Percentiles rank a stretch among this genome's conserved stretches.
Evolutionary conservation across 768 basidiomycete genomes (phyloP).

Genomic region (Mycena filopes): DNA sequence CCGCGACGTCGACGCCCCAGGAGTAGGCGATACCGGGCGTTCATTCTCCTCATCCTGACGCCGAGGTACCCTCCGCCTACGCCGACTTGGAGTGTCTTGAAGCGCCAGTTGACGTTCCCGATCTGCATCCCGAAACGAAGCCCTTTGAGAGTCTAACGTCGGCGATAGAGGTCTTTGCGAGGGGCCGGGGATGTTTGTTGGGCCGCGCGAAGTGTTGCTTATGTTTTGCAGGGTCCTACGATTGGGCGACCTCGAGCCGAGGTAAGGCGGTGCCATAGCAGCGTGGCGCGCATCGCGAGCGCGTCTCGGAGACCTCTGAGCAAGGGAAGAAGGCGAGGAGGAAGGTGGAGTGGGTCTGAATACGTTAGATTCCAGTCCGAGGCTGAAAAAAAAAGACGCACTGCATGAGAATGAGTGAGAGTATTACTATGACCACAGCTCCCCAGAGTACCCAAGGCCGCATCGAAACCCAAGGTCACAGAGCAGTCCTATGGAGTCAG

Average conservation of each 20-base stretch:
- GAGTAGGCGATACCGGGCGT: background rate
- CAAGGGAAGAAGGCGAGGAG: background rate
- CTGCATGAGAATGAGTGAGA: background rate
- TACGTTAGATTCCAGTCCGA: background rate
- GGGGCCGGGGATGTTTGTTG: background rate
- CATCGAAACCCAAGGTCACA: background rate
- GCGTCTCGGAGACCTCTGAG: background rate
- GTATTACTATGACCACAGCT: background rate
- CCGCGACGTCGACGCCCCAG: background rate
- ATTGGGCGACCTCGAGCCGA: background rate
- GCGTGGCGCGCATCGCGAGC: background rate
- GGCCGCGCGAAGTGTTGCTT: background rate
- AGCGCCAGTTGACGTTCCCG: background rate
- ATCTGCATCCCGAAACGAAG: background rate
- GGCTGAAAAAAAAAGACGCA: background rate
- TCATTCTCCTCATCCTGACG: background rate
- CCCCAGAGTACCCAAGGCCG: background rate
- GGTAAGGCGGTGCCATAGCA: background rate
- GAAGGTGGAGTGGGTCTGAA: background rate
- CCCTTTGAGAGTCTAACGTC: background rate
- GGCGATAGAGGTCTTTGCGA: background rate
- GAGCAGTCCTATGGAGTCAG: background rate
- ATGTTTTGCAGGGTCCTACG: background rate
- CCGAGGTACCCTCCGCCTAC: background rate
- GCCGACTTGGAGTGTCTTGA: background rate